phyloP scores from a whole-genome alignment of 192 early-diverging fungal species.

The Coemansia sp. region DNA sequence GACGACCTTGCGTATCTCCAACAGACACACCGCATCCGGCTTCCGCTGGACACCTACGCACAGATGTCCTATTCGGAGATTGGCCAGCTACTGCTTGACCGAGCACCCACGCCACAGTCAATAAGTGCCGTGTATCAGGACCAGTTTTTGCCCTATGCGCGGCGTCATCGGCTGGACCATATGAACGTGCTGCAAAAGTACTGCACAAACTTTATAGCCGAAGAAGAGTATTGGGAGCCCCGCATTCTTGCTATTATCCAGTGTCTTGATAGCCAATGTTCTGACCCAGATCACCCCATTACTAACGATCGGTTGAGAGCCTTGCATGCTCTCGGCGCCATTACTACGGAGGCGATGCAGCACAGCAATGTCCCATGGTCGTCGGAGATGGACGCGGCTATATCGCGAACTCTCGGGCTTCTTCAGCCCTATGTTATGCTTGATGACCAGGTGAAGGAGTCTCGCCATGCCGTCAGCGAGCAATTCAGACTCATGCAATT shows the following conservation, averaged over 20 bases:
- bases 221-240: conserved; percentile 52
- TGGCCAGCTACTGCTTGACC: conserved; percentile 59
- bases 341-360: conserved; percentile 63
- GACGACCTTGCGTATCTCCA: conserved; percentile 56
- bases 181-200: conserved; percentile 56
- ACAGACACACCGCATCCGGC: conserved; percentile 42
- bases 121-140: conserved; percentile 50
- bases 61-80: conserved; percentile 40
- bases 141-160: conserved; percentile 58
- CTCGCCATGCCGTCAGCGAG: conserved; percentile 52
- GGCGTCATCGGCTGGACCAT: conserved; percentile 49
- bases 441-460: conserved; percentile 14
- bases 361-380: conserved; percentile 66
- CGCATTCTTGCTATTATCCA: conserved; percentile 53
- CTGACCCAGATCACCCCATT: conserved; percentile 5
- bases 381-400: conserved; percentile 40
- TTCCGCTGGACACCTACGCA: conserved; percentile 55
- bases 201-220: conserved; percentile 57
- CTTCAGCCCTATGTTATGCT: conserved; percentile 3
- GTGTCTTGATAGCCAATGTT: conserved; percentile 31
- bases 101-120: conserved; percentile 58
- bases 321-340: conserved; percentile 19
- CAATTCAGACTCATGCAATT: conserved; percentile 63
- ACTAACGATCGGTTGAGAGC: conserved; percentile 10
- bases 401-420: conserved; percentile 10